These are phyloP conservation scores for Globisporangium heterothallicum DNA, from an alignment of 352 stramenopile genomes.

Conservation along the genomic window DNA sequence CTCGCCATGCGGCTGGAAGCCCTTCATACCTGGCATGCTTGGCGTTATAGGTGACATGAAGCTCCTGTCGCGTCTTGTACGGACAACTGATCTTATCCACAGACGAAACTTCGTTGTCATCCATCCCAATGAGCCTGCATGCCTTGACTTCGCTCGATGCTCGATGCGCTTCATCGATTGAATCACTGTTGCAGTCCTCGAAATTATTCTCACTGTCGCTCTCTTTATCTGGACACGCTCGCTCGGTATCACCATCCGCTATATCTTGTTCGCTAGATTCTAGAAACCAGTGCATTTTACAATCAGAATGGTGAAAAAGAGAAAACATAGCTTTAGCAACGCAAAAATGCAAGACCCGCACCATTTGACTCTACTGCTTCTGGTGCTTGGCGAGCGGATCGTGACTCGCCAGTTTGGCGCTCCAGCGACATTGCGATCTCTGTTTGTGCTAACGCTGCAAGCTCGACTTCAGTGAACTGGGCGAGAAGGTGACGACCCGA, in stretches of 20 bases:
- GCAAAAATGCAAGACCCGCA: not conserved
- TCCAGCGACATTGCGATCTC: not conserved
- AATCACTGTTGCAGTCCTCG: too few species aligned
- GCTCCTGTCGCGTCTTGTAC: constrained; percentile 57
- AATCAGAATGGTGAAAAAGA: too few species aligned
- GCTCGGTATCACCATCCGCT: not conserved
- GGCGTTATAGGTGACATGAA: constrained; percentile 75
- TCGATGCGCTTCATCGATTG: not conserved
- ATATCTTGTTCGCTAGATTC: not conserved
- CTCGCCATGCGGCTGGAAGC: constrained; percentile 52
- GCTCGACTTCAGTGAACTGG: constrained; percentile 29
- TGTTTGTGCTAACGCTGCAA: constrained; percentile 14
- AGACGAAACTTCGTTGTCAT: constrained; percentile 4
- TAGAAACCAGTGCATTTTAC: constrained; percentile 1
- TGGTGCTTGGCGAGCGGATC: not conserved
- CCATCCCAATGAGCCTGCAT: not conserved
- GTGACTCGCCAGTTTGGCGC: not conserved
- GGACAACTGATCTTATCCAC: constrained; percentile 52
- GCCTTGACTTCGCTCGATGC: not conserved
- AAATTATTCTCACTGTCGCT: not conserved
- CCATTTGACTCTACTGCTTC: not conserved
- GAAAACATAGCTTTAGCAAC: too few species aligned
- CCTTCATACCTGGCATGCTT: constrained; percentile 69
- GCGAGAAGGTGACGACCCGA: constrained; percentile 28
- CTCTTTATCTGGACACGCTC: not conserved